phyloP scores from a whole-genome alignment of 2,329 filamentous ascomycete species.

The Zymoseptoria pseudotritici region DNA sequence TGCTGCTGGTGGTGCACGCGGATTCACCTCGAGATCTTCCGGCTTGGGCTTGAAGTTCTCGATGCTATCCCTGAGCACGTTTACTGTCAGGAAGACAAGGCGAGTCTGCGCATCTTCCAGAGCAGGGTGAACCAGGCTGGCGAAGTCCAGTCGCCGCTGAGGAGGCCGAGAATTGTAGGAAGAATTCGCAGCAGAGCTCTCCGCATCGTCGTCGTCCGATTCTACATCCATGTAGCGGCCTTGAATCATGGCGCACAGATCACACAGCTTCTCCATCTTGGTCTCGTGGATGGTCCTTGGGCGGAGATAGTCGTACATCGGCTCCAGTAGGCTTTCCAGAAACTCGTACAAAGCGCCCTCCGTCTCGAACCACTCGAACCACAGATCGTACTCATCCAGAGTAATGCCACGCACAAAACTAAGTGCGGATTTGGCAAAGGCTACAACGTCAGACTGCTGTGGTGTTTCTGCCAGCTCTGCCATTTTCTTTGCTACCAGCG shows the following conservation, averaged over 20 bases:
- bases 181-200: conserved; percentile 14
- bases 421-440: conserved; percentile 57
- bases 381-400: conserved; percentile 60
- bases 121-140: conserved; percentile 53
- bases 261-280: conserved; percentile 58
- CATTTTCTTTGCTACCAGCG: conserved; percentile 56
- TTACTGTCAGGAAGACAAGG: conserved; percentile 57
- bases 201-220: conserved; percentile 42
- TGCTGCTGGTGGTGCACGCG: conserved; percentile 25
- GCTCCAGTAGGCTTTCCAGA: conserved; percentile 59
- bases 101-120: conserved; percentile 61
- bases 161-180: conserved; percentile 11
- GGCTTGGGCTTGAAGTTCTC: conserved; percentile 58
- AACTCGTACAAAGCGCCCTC: conserved; percentile 58
- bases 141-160: conserved; percentile 49
- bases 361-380: conserved; percentile 59
- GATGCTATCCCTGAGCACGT: conserved; percentile 58
- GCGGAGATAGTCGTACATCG: conserved; percentile 58
- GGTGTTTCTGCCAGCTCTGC: conserved; percentile 50
- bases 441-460: conserved; percentile 56
- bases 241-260: conserved; percentile 59
- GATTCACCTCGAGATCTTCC: conserved; percentile 58
- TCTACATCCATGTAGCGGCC: conserved; percentile 54
- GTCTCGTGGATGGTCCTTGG: conserved; percentile 61
- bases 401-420: conserved; percentile 60